Base-by-base conservation (phyloP, 192 early-diverging fungal species). In the Allomyces macrogynus region DNA sequence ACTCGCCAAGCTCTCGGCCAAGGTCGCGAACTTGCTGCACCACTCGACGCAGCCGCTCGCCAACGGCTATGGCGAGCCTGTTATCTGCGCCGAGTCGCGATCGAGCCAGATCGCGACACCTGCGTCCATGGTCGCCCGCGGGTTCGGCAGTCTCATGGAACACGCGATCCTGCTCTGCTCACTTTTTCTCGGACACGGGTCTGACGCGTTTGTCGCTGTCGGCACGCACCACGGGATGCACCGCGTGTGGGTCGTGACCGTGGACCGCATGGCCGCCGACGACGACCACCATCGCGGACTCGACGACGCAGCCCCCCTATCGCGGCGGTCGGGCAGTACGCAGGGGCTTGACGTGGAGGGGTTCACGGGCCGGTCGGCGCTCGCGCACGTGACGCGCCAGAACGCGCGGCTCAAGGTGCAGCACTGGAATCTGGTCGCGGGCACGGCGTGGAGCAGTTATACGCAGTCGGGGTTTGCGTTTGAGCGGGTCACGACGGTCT, bases 241-340 rank as follows among this genome's bases (percentile, higher is more conserved):
- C n/a, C 12, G 4, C 40, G 65, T 64, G 18, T 77, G 75, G 75
- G 75, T 77, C n/a, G 67, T 73, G 16, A 77, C 75, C 9, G 67
- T 77, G 14, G 67, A 68, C 62, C 14, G 16, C 0, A 65, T 32
- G 12, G 12, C 27, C 4, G 18, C 32, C 23, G 64, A 16, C n/a
- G 67, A 73, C 40, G 63, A 67, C 10, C 18, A 14, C 49, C 63
- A 49, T 3, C 72, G 4, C 60, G 5, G 10, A 69, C 60, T 60
- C 20, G 63, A n/a, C 40, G 67, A 20, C 14, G 9, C 18, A 18
- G 7, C 32, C 32, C 32, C 32, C 5, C 32, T 40, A 0, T 3
- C 32, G 32, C 32, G 32, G 32, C 32, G 32, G 32, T 40, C 32
- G 7, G 32, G 32, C 32, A 40, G 32, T 40, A 40, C 32, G 32